Evolutionary conservation across 1,284 basidiomycete species (phyloP).

Genomic region (Trichosporon ovoides): DNA sequence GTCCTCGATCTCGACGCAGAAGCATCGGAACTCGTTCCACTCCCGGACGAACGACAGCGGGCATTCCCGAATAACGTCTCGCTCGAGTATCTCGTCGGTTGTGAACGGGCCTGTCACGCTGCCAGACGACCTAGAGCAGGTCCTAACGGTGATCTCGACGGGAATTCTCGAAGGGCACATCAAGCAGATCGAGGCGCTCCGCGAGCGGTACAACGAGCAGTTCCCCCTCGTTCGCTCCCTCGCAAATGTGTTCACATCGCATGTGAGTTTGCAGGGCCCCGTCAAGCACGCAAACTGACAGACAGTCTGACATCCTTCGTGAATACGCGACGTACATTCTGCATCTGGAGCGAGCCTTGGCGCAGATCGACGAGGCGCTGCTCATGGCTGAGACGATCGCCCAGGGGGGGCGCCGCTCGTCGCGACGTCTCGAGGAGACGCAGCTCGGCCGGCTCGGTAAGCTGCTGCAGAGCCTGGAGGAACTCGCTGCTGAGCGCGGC

Average conservation of each 20-base stretch:
- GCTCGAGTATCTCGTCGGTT: slow-evolving; percentile 20
- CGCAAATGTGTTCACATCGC: slow-evolving; percentile 86
- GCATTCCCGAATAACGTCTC: slow-evolving; percentile 14
- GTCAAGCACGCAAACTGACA: background rate
- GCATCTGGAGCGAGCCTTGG: slow-evolving; percentile 80
- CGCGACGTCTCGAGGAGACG: slow-evolving; percentile 20
- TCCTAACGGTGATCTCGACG: slow-evolving; percentile 74
- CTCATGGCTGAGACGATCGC: slow-evolving; percentile 53
- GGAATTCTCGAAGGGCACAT: slow-evolving; percentile 82
- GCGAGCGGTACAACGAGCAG: slow-evolving; percentile 84
- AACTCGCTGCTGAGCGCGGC: slow-evolving; percentile 71
- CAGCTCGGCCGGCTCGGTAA: slow-evolving; percentile 22
- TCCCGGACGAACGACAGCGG: background rate
- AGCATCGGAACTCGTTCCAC: background rate
- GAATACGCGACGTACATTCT: slow-evolving; percentile 88
- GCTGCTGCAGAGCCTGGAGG: slow-evolving; percentile 59
- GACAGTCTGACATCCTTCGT: slow-evolving; percentile 79
- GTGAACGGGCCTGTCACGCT: slow-evolving; percentile 51
- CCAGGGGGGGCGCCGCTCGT: slow-evolving; percentile 53
- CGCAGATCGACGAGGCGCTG: slow-evolving; percentile 78
- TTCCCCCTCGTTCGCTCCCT: slow-evolving; percentile 84
- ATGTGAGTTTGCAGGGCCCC: slow-evolving; percentile 66
- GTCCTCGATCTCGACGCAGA: background rate
- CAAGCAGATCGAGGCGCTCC: slow-evolving; percentile 70
- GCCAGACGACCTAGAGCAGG: slow-evolving; percentile 76